These are phyloP conservation scores for Fabrea salina DNA, from an alignment of 169 alveolate genomes.

Conservation along the genomic window DNA sequence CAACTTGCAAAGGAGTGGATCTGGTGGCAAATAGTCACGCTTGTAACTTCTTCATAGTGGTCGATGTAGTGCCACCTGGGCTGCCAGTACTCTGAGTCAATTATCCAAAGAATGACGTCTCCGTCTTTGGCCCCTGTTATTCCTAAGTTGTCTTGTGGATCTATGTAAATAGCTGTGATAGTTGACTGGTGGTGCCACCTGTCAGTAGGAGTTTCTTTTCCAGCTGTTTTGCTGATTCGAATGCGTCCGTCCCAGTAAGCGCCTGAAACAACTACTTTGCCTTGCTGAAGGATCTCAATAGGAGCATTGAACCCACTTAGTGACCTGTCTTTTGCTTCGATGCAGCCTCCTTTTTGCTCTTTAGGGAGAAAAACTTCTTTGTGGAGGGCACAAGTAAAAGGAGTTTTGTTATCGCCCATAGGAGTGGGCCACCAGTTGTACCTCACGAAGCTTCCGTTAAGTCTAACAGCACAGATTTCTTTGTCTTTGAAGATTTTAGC, in stretches of 20 bases:
- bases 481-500: constrained; percentile 29
- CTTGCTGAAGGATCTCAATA: constrained; percentile 17
- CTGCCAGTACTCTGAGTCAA: neutral
- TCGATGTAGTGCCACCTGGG: constrained; percentile 24
- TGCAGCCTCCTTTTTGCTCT: neutral
- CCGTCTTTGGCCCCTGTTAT: constrained; percentile 34
- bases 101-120: constrained; percentile 21
- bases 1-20: neutral
- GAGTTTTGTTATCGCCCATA: constrained; percentile 18
- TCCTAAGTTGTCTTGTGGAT: constrained; percentile 1
- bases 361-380: neutral
- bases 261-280: constrained; percentile 11
- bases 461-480: constrained; percentile 11
- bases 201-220: neutral
- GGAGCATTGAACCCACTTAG: constrained; percentile 9
- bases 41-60: constrained; percentile 28
- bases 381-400: constrained; percentile 29
- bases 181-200: constrained; percentile 7
- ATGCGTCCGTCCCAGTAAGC: constrained; percentile 34
- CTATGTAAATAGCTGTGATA: constrained; percentile 20
- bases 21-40: neutral
- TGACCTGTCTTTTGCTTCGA: constrained; percentile 26
- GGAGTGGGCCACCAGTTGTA: constrained; percentile 33
- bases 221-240: neutral
- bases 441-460: neutral